Evolutionary conservation across 1,139 yeast species (phyloP).

Genomic region (Yamadazyma atlantica): DNA sequence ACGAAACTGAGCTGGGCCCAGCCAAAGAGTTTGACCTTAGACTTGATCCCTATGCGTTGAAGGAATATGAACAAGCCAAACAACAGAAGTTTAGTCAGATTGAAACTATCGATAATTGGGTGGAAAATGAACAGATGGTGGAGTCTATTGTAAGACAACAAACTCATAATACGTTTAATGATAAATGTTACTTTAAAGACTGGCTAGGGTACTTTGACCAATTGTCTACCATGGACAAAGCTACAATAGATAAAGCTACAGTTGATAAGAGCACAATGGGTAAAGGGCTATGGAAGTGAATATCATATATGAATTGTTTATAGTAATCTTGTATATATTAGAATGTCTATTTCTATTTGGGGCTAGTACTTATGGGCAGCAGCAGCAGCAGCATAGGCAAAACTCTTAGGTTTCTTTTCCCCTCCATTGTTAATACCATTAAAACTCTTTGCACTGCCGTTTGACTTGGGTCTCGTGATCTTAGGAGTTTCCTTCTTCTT

Average conservation of each 20-base stretch:
- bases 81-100: constrained; percentile 25
- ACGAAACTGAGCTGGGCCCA: constrained; percentile 1
- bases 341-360: no score
- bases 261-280: no score
- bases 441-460: constrained; percentile 4
- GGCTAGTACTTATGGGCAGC: constrained; percentile 34
- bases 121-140: constrained; percentile 31
- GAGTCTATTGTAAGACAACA: constrained; percentile 37
- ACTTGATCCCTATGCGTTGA: constrained; percentile 41
- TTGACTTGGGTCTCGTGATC: constrained; percentile 10
- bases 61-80: constrained; percentile 22
- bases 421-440: constrained; percentile 1
- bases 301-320: neutral
- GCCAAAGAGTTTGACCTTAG: constrained; percentile 29
- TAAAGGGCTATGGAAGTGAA: no score
- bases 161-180: constrained; percentile 32
- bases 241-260: no score
- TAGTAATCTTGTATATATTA: neutral
- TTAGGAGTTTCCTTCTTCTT: constrained; percentile 7
- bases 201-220: constrained; percentile 23
- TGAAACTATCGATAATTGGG: constrained; percentile 38
- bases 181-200: constrained; percentile 37
- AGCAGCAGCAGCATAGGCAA: constrained; percentile 52
- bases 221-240: neutral
- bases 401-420: constrained; percentile 19